These are phyloP conservation scores for Moelleriella libera DNA, from an alignment of 2,329 filamentous ascomycete genomes.

Conservation along the genomic window DNA sequence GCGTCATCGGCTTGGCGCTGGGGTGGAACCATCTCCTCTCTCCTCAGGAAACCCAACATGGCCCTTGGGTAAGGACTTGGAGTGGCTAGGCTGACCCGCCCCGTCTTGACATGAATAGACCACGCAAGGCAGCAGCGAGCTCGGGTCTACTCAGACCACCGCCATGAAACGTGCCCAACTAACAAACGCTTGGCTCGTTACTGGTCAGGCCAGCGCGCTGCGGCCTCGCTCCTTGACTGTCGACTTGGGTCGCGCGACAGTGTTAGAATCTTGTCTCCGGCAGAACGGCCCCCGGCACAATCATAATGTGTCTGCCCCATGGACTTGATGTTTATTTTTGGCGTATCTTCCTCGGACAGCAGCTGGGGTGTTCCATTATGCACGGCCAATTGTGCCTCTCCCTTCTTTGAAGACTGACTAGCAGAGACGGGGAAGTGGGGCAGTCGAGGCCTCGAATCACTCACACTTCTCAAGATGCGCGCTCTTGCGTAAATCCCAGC, in stretches of 20 bases:
- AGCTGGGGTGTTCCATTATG: not conserved
- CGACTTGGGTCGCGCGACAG: not conserved
- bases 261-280: no score
- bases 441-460: not conserved
- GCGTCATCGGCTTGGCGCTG: not conserved
- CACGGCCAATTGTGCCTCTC: not conserved
- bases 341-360: not conserved
- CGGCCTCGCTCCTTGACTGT: not conserved
- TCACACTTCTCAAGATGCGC: no score
- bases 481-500: no score
- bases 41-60: not conserved
- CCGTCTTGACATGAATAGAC: not conserved
- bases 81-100: no score
- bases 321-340: not conserved
- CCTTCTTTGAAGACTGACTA: not conserved
- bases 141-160: not conserved
- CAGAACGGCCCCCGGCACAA: no score
- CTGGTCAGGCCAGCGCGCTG: no score
- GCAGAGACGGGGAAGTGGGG: not conserved
- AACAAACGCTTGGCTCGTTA: not conserved
- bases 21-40: not conserved
- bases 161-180: not conserved
- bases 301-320: not conserved
- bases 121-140: not conserved
- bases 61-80: not conserved